Evolutionary conservation across 352 stramenopile species (phyloP), one percentile per base, ranked within the genome.

Genomic region (Globisporangium ultimum): DNA sequence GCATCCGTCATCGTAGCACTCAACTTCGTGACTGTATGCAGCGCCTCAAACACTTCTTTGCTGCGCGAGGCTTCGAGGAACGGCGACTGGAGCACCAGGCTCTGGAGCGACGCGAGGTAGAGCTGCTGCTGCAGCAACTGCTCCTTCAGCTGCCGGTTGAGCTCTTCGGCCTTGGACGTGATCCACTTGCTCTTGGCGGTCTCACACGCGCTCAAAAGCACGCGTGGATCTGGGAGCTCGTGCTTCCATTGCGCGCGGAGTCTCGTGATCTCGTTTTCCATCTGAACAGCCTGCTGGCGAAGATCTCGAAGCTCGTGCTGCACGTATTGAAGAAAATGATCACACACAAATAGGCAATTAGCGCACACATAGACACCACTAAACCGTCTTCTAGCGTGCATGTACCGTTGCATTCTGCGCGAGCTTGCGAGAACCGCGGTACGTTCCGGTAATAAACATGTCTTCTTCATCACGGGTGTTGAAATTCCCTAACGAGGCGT

Each of bases 111-210:
- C 24, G 78, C 78, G 15, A 88, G 68, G 52, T 83, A 81, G 38
- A 88, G 66, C 61, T 88, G 78, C 58, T 88, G 78, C 58, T 88
- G 76, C 42, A 79, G 50, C 17, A 85, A 60, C 60, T 87, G 78
- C 61, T 84, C 70, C 48, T 79, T 79, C 24, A 88, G 70, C 58
- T 71, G 58, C 3, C 62, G 64, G 50, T 88, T 88, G 20, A 84
- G 58, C 38, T 70, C 53, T 28, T 88, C 78, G 3, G 79, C 63
- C 49, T 87, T 65, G 9, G 65, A 55, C 0, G 72, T 76, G 11
- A 74, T 67, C 76, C 76, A 88, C 55, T 84, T 86, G 55, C 70
- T 51, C 53, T 85, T 84, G 55, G 76, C 76, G 10, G 76, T 67
- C 4, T 70, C 58, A 41, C 77, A 85, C 11, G 78, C 78, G 38